These are phyloP conservation scores for Westerdykella aurantiaca DNA, from an alignment of 2,329 filamentous ascomycete species.

Conservation along the genomic window DNA sequence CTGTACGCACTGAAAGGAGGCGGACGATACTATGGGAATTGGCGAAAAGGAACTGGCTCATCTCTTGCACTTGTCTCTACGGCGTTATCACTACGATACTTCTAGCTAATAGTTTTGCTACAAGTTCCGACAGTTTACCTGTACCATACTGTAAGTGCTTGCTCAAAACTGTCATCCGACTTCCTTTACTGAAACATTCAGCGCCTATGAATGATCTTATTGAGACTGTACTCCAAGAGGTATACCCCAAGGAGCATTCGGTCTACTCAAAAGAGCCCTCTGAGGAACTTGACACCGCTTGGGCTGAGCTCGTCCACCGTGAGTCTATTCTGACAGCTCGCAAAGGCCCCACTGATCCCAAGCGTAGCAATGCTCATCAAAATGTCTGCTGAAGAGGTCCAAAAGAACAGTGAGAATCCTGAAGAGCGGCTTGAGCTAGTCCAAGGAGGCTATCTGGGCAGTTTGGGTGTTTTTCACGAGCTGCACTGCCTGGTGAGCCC, in stretches of 20 bases:
- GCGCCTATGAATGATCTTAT: conserved; percentile 1
- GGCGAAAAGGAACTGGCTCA: neutral
- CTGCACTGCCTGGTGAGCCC: conserved; percentile 3
- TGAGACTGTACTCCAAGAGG: neutral
- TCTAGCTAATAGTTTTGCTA: neutral
- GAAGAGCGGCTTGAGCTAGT: neutral
- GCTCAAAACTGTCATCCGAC: neutral
- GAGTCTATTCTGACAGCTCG: neutral
- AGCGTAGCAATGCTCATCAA: conserved; percentile 1
- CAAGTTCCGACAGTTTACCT: neutral
- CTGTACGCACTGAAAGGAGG: too few species aligned
- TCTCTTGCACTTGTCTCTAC: neutral
- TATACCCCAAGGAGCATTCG: neutral
- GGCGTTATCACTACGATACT: neutral
- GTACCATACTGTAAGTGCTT: neutral
- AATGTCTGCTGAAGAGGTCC: neutral
- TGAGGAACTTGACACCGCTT: conserved; percentile 1
- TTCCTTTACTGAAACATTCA: neutral
- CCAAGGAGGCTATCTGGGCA: conserved; percentile 2
- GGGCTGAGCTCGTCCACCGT: conserved; percentile 1
- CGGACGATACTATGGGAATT: too few species aligned
- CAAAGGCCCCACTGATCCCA: neutral
- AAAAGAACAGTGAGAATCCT: neutral
- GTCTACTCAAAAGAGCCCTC: neutral
- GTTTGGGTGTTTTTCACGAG: conserved; percentile 3